Conservation (phyloP, 1,139 yeast species). For the Yamadazyma atlantica region DNA sequence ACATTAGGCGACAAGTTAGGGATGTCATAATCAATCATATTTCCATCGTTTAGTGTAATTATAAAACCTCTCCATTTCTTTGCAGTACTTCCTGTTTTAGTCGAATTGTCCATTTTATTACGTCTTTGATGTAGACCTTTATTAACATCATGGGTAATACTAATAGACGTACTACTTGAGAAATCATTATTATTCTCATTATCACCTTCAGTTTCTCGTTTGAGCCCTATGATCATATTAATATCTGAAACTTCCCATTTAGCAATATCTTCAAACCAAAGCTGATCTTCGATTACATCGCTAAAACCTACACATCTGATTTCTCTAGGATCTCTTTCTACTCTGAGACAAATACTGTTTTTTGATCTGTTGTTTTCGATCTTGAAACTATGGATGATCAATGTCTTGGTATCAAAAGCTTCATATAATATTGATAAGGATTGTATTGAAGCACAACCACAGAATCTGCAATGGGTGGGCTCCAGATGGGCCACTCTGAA, state of each 20-base stretch:
- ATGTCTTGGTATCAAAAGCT: conserved; percentile 53
- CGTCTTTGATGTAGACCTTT: too few species aligned
- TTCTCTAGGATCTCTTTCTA: conserved; percentile 90
- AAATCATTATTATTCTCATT: not conserved
- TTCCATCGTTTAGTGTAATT: conserved; percentile 61
- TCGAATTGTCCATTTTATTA: not conserved
- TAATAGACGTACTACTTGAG: not conserved
- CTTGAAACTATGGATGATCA: conserved; percentile 71
- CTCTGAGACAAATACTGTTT: conserved; percentile 78
- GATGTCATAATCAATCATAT: conserved; percentile 56
- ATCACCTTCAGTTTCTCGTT: conserved; percentile 26
- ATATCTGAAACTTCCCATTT: conserved; percentile 80
- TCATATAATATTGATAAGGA: conserved; percentile 73
- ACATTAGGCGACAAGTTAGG: conserved; percentile 34
- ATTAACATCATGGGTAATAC: too few species aligned
- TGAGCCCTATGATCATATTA: conserved; percentile 74
- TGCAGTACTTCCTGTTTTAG: not conserved
- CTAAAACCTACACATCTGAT: conserved; percentile 85
- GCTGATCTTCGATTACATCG: conserved; percentile 67
- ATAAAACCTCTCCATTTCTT: conserved; percentile 77
- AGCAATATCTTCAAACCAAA: conserved; percentile 64
- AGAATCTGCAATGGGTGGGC: conserved; percentile 85
- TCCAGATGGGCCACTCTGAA: conserved; percentile 75
- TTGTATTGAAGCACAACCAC: conserved; percentile 83
- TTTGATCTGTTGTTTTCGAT: conserved; percentile 70